Base-by-base conservation (phyloP, 139 green algal species). In the Chlorella sp. region DNA sequence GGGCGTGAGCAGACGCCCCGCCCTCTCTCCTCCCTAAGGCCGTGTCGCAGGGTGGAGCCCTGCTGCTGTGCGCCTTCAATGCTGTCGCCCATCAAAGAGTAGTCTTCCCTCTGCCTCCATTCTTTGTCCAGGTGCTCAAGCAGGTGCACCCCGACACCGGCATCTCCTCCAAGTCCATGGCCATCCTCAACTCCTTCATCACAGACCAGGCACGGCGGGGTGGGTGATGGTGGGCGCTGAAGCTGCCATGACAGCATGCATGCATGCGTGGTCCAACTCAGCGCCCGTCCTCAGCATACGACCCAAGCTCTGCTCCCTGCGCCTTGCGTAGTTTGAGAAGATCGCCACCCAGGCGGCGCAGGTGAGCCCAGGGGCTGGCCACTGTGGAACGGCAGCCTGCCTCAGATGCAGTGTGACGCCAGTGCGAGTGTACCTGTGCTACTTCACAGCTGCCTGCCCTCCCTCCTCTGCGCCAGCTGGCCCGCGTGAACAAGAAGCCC, bases 401-500 rank as follows among this genome's bases (percentile, higher is more conserved):
- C 8, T 41, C 7, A 73, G 22, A 43, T 73, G 65, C 65, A 43
- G 8, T 32, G 17, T 8, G 65, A 43, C 32, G 62, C 62, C 2
- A 19, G 62, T 1, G 62, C 62, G 36, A 30, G 28, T 69, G 28
- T 69, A 9, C 22, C 62, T 30, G 3, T 11, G 28, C 36, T 40
- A 14, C 62, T 34, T 38, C 62, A 40, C 62, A 3, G 11, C n/a
- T 13, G 11, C 64, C 32, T 70, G 62, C 60, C 26, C 22, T 24
- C 60, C 26, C 34, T 40, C 64, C 64, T 48, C 36, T 19, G 13
- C 19, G 2, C 36, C 81, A 91, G 87, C 89, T 96, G 69, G 73
- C 86, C 32, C 88, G 92, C 67, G 90, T 92, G 84, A 96, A 95
- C 95, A 98, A 98, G 93, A 97, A 97, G 94, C 94, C 95, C 60